These are phyloP conservation scores for Syzygium aromaticum DNA, from an alignment of 345 rosid species.

Conservation along the genomic window DNA sequence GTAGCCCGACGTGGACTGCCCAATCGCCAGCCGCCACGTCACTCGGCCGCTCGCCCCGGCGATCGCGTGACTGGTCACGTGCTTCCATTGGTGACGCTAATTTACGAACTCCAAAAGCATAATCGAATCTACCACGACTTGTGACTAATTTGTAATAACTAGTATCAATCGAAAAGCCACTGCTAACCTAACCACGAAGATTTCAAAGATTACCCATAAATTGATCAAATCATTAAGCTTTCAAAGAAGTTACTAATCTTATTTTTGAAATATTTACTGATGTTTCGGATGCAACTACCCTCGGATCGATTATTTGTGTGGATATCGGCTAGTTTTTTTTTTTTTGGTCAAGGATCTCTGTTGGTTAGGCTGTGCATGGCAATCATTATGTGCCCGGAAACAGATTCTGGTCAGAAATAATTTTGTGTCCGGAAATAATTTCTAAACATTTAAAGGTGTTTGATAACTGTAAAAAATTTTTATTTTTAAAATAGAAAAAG, in stretches of 20 bases:
- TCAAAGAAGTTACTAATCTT: neutral
- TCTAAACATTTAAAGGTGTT: no score
- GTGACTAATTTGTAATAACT: no score
- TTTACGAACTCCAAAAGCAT: neutral
- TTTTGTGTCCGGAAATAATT: no score
- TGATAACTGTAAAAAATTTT: no score
- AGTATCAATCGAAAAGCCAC: no score
- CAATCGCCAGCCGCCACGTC: neutral
- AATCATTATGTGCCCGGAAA: no score
- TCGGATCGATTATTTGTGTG: neutral
- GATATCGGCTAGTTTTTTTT: no score
- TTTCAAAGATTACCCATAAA: neutral
- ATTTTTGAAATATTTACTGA: neutral
- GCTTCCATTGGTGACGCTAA: neutral
- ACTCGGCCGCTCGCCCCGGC: fast-evolving
- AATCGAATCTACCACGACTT: neutral
- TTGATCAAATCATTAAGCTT: neutral
- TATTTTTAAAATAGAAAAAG: no score
- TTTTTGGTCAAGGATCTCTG: no score
- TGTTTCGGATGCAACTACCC: neutral
- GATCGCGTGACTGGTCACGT: neutral
- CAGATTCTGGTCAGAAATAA: no score
- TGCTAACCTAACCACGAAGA: neutral
- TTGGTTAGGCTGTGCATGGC: no score
- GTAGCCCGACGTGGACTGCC: neutral